phyloP scores from a whole-genome alignment of 108 stramenopile genomes.

The Nitzschia sp. region DNA sequence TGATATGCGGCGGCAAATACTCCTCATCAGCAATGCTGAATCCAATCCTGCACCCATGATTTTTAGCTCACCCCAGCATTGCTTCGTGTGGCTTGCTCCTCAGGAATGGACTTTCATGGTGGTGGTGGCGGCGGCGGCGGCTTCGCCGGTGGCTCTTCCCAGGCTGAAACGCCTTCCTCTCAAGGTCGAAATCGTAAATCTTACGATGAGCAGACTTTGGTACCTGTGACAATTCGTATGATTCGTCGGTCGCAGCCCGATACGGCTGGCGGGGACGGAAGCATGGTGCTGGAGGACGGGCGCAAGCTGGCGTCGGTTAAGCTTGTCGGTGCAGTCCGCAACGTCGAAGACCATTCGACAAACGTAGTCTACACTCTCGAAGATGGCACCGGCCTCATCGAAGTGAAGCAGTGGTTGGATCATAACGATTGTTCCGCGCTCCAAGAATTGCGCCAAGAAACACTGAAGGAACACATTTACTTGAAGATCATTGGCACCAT shows the following conservation, averaged over 20 bases:
- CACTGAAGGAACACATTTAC: constrained; percentile 57
- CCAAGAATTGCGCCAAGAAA: constrained; percentile 43
- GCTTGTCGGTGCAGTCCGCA: constrained; percentile 72
- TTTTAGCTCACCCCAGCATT: too few relatives aligned
- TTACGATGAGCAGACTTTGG: constrained; percentile 83
- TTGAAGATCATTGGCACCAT: constrained; percentile 74
- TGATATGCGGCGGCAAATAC: too few relatives aligned
- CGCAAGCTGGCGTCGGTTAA: constrained; percentile 71
- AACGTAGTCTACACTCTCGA: constrained; percentile 70
- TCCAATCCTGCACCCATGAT: too few relatives aligned
- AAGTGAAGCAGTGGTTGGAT: constrained; percentile 79
- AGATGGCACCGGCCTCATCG: constrained; percentile 84
- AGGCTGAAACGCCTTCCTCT: background rate
- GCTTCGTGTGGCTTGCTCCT: too few relatives aligned
- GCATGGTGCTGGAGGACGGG: constrained; percentile 61
- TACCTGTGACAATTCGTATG: constrained; percentile 79
- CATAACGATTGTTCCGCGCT: constrained; percentile 65
- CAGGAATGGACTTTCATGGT: constrained; percentile 66
- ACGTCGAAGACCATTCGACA: constrained; percentile 51
- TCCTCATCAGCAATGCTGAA: too few relatives aligned
- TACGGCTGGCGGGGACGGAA: constrained; percentile 38
- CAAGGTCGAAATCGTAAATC: constrained; percentile 42
- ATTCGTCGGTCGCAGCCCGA: constrained; percentile 36
- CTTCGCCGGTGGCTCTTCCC: constrained; percentile 12
- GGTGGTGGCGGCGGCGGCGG: constrained; percentile 35